phyloP scores from a whole-genome alignment of 768 basidiomycete genomes.

The Leccinellum albellum region DNA sequence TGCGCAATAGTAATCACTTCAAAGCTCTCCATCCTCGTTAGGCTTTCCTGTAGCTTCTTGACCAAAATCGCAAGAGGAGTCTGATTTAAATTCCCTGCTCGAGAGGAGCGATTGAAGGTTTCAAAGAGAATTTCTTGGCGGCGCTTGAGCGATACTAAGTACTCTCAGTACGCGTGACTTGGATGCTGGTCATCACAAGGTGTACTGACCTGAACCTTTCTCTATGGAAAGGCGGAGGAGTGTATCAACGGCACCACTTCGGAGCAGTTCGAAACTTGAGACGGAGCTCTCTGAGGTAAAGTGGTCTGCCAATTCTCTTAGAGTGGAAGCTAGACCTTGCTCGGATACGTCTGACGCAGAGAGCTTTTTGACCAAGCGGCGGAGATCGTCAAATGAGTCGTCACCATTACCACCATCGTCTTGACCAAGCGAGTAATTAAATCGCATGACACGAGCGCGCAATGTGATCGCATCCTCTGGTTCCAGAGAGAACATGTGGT shows the following conservation, averaged over 20 bases:
- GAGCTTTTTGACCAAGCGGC: conserved; percentile 63
- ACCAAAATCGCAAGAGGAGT: conserved; percentile 75
- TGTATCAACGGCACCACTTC: conserved; percentile 90
- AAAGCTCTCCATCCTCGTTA: conserved; percentile 93
- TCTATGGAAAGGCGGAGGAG: conserved; percentile 80
- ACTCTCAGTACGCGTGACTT: conserved; percentile 4
- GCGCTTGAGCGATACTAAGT: conserved; percentile 54
- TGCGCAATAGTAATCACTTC: conserved; percentile 89
- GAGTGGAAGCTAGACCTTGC: conserved; percentile 53
- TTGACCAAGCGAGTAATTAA: conserved; percentile 67
- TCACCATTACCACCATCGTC: conserved; percentile 52
- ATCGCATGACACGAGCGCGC: conserved; percentile 85
- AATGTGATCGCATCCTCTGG: conserved; percentile 90
- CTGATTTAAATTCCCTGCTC: conserved; percentile 41
- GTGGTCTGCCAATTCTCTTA: conserved; percentile 74
- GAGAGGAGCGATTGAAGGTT: conserved; percentile 61
- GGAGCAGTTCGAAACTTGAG: conserved; percentile 92
- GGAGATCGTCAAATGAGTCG: conserved; percentile 60
- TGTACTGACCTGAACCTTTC: conserved; percentile 36
- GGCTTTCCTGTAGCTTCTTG: conserved; percentile 92
- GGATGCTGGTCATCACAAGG: neutral
- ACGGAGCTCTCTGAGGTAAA: conserved; percentile 78
- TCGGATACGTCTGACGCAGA: conserved; percentile 54
- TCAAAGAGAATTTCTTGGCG: conserved; percentile 80
- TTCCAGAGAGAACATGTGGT: conserved; percentile 65